These are phyloP conservation scores for Picochlorum costavermella DNA, from an alignment of 139 green algal genomes.

Conservation along the genomic window DNA sequence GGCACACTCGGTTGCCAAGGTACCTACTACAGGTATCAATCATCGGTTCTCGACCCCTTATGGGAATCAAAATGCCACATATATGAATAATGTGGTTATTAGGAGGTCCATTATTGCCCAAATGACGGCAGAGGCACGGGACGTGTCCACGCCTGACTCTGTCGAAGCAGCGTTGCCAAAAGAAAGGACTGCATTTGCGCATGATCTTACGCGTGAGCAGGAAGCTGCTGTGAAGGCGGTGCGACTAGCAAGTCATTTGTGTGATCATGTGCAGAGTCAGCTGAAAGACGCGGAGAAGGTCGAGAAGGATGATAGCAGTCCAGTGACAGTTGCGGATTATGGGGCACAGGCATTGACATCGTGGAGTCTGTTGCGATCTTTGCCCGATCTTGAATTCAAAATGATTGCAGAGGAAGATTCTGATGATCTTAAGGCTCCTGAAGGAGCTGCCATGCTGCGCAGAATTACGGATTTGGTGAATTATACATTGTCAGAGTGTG, in stretches of 20 bases:
- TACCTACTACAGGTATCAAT: no score
- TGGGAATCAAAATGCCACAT: no score
- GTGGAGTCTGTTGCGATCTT: constrained; percentile 59
- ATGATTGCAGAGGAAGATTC: constrained; percentile 91
- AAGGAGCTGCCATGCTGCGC: constrained; percentile 53
- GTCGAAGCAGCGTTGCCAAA: no score
- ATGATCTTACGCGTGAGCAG: constrained; percentile 30
- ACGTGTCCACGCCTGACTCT: no score
- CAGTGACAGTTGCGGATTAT: constrained; percentile 94
- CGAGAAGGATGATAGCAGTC: constrained; percentile 78
- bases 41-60: no score
- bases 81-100: no score
- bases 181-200: not conserved
- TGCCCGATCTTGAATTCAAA: constrained; percentile 42
- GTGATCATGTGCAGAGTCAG: constrained; percentile 56
- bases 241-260: constrained; percentile 49
- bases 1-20: no score
- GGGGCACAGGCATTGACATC: constrained; percentile 84
- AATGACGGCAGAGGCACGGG: no score
- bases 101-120: no score
- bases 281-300: constrained; percentile 49
- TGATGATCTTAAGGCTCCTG: constrained; percentile 45
- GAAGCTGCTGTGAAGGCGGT: constrained; percentile 50
- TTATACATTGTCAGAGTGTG: constrained; percentile 12
- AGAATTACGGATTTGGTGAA: constrained; percentile 88